Evolutionary conservation across 2,329 filamentous ascomycete species (phyloP).

Genomic region (Nannizziopsis arthrosporioides): DNA sequence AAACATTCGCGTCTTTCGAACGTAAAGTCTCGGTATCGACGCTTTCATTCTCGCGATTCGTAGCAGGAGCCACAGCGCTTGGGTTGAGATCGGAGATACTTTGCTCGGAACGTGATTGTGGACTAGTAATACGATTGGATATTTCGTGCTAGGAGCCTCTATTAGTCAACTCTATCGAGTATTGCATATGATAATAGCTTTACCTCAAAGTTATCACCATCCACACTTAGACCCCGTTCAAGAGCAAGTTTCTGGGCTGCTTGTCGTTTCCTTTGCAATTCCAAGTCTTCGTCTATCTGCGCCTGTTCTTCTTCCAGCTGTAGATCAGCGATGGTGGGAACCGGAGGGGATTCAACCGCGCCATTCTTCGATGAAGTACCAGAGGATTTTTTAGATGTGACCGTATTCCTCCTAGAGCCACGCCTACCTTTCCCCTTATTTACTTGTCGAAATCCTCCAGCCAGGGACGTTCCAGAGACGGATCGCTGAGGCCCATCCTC

Average conservation of each 20-base stretch:
- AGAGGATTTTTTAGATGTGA: conserved; percentile 19
- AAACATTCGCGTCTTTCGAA: too few species aligned
- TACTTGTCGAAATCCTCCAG: conserved; percentile 31
- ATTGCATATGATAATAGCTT: not conserved
- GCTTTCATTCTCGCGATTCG: too few species aligned
- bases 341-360: conserved; percentile 23
- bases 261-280: conserved; percentile 42
- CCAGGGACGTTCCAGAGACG: conserved; percentile 39
- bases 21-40: too few species aligned
- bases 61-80: too few species aligned
- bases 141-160: not conserved
- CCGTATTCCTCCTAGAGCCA: conserved; percentile 19
- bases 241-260: conserved; percentile 46
- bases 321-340: conserved; percentile 44
- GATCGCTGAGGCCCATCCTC: conserved; percentile 45
- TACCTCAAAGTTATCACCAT: conserved; percentile 15
- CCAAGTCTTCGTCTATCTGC: conserved; percentile 44
- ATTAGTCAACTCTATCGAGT: not conserved
- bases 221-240: conserved; percentile 39
- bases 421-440: conserved; percentile 26
- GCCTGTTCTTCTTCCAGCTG: conserved; percentile 47
- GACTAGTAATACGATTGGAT: not conserved
- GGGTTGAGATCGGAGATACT: too few species aligned
- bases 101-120: too few species aligned
- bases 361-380: conserved; percentile 20